phyloP scores from a whole-genome alignment of 306 rosid genomes.

The Rubus parviflorus region DNA sequence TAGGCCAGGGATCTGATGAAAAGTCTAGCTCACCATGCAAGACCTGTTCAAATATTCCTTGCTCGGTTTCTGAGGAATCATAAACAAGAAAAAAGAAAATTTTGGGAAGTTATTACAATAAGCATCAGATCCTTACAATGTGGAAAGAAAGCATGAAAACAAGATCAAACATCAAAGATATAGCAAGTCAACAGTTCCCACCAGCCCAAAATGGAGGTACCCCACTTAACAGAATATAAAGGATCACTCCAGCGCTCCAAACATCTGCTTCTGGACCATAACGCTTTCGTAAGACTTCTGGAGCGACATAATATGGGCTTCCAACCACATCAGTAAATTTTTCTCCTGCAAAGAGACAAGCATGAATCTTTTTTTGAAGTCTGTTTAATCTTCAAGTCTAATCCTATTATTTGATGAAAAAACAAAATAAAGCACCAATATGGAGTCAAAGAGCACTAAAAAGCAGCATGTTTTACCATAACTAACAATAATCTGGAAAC shows the following conservation, averaged over 20 bases:
- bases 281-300: slow-evolving; percentile 84
- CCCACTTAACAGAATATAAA: slow-evolving; percentile 94
- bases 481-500: background rate
- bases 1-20: slow-evolving; percentile 91
- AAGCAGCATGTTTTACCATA: background rate
- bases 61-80: slow-evolving; percentile 60
- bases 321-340: slow-evolving; percentile 88
- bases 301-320: slow-evolving; percentile 98
- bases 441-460: background rate
- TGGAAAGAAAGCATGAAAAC: background rate
- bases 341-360: slow-evolving; percentile 61
- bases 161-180: background rate
- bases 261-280: slow-evolving; percentile 98
- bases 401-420: slow-evolving; percentile 23
- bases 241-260: slow-evolving; percentile 98
- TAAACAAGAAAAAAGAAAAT: slow-evolving; percentile 15
- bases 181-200: slow-evolving; percentile 36
- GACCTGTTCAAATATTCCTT: slow-evolving; percentile 95
- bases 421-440: slow-evolving; percentile 8
- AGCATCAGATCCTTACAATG: background rate
- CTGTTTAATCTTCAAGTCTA: slow-evolving; percentile 13
- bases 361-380: slow-evolving; percentile 16
- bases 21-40: slow-evolving; percentile 89
- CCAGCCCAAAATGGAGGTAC: slow-evolving; percentile 99
- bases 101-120: background rate